These are phyloP conservation scores for Candida quercuum DNA, from an alignment of 805 yeast genomes.

Conservation along the genomic window DNA sequence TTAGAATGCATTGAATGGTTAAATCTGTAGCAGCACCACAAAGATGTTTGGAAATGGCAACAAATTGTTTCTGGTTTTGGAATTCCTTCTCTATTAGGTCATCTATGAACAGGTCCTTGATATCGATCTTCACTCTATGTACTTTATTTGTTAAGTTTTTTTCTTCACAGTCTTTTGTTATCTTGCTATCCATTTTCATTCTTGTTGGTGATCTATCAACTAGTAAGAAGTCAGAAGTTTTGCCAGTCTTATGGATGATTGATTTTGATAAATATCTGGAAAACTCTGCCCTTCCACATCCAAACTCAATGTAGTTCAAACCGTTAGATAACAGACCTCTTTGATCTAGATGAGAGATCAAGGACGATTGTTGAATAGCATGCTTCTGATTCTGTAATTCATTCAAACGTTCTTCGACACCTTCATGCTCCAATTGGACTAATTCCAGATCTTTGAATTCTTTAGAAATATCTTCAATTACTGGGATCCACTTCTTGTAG, in stretches of 20 bases:
- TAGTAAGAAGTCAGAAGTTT: constrained; percentile 40
- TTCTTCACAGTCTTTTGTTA: constrained; percentile 45
- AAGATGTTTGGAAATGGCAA: constrained; percentile 79
- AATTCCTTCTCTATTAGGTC: constrained; percentile 31
- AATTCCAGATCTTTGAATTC: constrained; percentile 25
- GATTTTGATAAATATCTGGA: constrained; percentile 51
- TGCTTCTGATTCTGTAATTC: constrained; percentile 61
- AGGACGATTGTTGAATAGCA: constrained; percentile 74
- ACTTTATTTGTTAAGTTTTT: constrained; percentile 26
- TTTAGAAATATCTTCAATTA: constrained; percentile 33
- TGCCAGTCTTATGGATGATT: constrained; percentile 17
- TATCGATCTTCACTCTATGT: constrained; percentile 64
- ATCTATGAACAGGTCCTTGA: constrained; percentile 63
- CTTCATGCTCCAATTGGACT: constrained; percentile 23
- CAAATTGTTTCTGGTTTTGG: constrained; percentile 23
- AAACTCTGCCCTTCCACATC: constrained; percentile 87
- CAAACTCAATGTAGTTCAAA: constrained; percentile 64
- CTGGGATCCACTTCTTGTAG: constrained; percentile 26
- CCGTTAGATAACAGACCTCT: constrained; percentile 31
- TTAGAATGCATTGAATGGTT: constrained; percentile 59
- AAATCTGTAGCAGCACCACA: constrained; percentile 95
- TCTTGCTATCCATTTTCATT: constrained; percentile 71
- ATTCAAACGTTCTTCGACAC: constrained; percentile 21
- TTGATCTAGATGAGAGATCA: constrained; percentile 60
- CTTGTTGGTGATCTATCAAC: constrained; percentile 76